Conservation (phyloP, 192 early-diverging fungal species). For the Rhizophagus sp. region DNA sequence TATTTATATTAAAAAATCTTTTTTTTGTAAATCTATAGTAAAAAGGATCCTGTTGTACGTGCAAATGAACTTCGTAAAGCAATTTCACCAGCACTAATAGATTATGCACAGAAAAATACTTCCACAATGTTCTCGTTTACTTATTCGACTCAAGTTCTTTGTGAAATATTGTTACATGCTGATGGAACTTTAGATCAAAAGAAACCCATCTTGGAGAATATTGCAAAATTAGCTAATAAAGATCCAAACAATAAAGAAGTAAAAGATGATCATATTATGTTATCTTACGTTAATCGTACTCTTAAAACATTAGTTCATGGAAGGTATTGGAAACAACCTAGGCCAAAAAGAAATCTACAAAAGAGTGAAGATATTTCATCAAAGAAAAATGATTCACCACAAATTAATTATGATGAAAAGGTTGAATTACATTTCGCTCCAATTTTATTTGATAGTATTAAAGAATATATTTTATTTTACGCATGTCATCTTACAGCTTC, state of each 20-base stretch:
- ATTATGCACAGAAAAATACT: slow-evolving; percentile 54
- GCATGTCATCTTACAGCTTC: slow-evolving; percentile 33
- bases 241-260: slow-evolving; percentile 33
- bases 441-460: slow-evolving; percentile 35
- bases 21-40: slow-evolving; percentile 45
- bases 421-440: slow-evolving; percentile 42
- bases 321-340: background rate
- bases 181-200: slow-evolving; percentile 48
- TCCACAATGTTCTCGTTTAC: slow-evolving; percentile 62
- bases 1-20: background rate
- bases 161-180: slow-evolving; percentile 67
- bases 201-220: slow-evolving; percentile 42
- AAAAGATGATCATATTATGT: slow-evolving; percentile 42
- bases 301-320: slow-evolving; percentile 53
- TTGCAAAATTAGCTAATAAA: slow-evolving; percentile 39
- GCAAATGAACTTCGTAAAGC: slow-evolving; percentile 68
- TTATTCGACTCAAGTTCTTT: slow-evolving; percentile 69
- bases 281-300: slow-evolving; percentile 50
- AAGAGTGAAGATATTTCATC: background rate
- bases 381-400: slow-evolving; percentile 27
- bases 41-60: slow-evolving; percentile 78
- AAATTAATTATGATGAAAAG: slow-evolving; percentile 35
- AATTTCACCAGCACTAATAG: slow-evolving; percentile 62
- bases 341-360: background rate
- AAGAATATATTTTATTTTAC: slow-evolving; percentile 37